These are phyloP conservation scores for Dicorynia guianensis DNA, from an alignment of 306 rosid species.

Conservation along the genomic window DNA sequence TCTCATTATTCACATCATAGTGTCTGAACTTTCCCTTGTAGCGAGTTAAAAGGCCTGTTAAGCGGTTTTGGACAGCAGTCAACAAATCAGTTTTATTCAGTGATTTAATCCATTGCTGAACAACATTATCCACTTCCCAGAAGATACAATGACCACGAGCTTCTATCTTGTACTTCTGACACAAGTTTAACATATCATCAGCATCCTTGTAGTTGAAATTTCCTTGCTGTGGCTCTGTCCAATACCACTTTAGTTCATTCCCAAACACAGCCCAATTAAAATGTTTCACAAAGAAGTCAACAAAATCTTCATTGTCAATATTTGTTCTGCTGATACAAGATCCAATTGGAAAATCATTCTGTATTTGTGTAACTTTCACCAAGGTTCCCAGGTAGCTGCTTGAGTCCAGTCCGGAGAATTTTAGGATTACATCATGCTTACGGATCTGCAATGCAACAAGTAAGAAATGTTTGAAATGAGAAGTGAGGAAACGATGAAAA, in stretches of 20 bases:
- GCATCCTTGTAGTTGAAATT: conserved; percentile 83
- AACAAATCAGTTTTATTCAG: conserved; percentile 65
- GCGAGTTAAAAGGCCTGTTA: conserved; percentile 66
- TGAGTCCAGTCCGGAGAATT: conserved; percentile 69
- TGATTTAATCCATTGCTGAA: conserved; percentile 77
- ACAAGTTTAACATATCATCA: conserved; percentile 73
- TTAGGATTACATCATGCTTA: conserved; percentile 75
- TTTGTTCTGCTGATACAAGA: conserved; percentile 79
- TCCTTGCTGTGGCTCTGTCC: conserved; percentile 92
- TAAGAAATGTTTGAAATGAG: conserved; percentile 1
- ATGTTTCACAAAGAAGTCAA: conserved; percentile 70
- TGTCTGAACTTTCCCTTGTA: conserved; percentile 86
- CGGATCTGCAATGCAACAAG: conserved; percentile 66
- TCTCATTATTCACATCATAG: conserved; percentile 92
- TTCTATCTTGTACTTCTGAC: conserved; percentile 68
- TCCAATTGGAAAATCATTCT: conserved; percentile 86
- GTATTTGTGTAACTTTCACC: conserved; percentile 68
- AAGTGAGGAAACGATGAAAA: background rate
- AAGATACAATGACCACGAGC: conserved; percentile 91
- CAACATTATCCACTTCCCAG: conserved; percentile 83
- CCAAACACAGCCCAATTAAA: conserved; percentile 98
- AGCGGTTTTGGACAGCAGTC: conserved; percentile 77
- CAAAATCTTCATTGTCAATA: conserved; percentile 91
- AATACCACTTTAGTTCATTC: conserved; percentile 93
- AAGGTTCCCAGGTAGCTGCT: conserved; percentile 46